These are phyloP conservation scores for Phlyctochytrium planicorne DNA, from an alignment of 192 early-diverging fungal genomes.

Conservation along the genomic window DNA sequence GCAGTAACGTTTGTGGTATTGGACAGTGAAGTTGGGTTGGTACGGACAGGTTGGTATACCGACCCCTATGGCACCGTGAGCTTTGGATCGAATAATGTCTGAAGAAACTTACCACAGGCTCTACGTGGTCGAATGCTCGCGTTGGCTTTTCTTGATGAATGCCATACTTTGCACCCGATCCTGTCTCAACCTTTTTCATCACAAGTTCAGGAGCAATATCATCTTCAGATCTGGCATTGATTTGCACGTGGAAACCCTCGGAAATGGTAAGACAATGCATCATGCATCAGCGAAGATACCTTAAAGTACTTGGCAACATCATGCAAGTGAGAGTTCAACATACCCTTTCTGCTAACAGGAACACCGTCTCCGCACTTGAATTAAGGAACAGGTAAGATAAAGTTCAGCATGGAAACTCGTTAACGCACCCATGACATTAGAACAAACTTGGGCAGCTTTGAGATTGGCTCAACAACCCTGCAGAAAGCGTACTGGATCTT, in stretches of 20 bases:
- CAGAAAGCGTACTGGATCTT: constrained; percentile 90
- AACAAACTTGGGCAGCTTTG: constrained; percentile 82
- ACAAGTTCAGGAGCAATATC: constrained; percentile 83
- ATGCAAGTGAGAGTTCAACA: constrained; percentile 78
- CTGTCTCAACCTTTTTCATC: constrained; percentile 79
- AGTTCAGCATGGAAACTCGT: neutral
- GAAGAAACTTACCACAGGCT: constrained; percentile 26
- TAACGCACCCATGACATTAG: constrained; percentile 83
- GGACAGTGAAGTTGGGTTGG: constrained; percentile 30
- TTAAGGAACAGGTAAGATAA: neutral
- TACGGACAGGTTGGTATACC: constrained; percentile 31
- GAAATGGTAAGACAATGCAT: neutral
- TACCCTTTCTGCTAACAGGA: constrained; percentile 84
- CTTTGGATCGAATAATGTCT: neutral
- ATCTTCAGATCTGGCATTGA: constrained; percentile 77
- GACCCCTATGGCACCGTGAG: constrained; percentile 14
- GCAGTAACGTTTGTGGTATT: constrained; percentile 6
- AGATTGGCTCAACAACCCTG: constrained; percentile 81
- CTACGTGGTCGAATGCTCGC: constrained; percentile 6
- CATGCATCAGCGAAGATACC: constrained; percentile 43
- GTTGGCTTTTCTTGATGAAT: constrained; percentile 55
- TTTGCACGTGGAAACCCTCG: constrained; percentile 81
- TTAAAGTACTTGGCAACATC: constrained; percentile 81
- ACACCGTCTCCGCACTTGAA: constrained; percentile 88
- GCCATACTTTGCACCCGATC: constrained; percentile 89